Evolutionary conservation across 352 stramenopile genomes (phyloP).

Genomic region (Globisporangium echinulatum): DNA sequence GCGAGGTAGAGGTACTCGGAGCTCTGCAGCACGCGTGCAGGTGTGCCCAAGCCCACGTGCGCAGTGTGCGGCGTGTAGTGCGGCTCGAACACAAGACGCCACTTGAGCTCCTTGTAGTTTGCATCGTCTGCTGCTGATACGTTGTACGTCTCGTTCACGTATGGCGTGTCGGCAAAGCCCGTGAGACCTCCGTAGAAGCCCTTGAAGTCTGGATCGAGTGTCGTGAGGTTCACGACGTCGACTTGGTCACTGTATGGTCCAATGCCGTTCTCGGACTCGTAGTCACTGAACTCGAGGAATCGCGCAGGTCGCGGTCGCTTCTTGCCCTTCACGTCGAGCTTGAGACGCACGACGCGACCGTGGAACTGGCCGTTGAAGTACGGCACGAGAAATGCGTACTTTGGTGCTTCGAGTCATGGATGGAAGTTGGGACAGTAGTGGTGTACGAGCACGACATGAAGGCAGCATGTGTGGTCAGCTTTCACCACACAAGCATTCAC

Average conservation of each 20-base stretch:
- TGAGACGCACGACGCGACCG: slow-evolving; percentile 48
- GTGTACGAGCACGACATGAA: neutral
- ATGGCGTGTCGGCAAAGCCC: slow-evolving; percentile 35
- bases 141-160: slow-evolving; percentile 62
- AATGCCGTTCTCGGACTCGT: slow-evolving; percentile 54
- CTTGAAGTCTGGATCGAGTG: slow-evolving; percentile 35
- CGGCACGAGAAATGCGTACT: slow-evolving; percentile 66
- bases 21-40: slow-evolving; percentile 24
- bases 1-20: slow-evolving; percentile 69
- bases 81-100: slow-evolving; percentile 41
- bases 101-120: slow-evolving; percentile 36
- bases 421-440: no score
- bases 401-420: slow-evolving; percentile 30
- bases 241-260: slow-evolving; percentile 61
- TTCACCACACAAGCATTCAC: neutral
- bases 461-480: neutral
- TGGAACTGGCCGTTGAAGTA: slow-evolving; percentile 70
- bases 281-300: slow-evolving; percentile 78
- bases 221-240: slow-evolving; percentile 44
- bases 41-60: slow-evolving; percentile 29
- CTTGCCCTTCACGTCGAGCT: slow-evolving; percentile 69
- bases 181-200: slow-evolving; percentile 64
- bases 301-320: slow-evolving; percentile 65
- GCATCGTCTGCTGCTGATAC: slow-evolving; percentile 37
- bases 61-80: slow-evolving; percentile 37